These are phyloP conservation scores for Ophiostoma fasciatum DNA, from an alignment of 2,329 filamentous ascomycete genomes.

Conservation along the genomic window DNA sequence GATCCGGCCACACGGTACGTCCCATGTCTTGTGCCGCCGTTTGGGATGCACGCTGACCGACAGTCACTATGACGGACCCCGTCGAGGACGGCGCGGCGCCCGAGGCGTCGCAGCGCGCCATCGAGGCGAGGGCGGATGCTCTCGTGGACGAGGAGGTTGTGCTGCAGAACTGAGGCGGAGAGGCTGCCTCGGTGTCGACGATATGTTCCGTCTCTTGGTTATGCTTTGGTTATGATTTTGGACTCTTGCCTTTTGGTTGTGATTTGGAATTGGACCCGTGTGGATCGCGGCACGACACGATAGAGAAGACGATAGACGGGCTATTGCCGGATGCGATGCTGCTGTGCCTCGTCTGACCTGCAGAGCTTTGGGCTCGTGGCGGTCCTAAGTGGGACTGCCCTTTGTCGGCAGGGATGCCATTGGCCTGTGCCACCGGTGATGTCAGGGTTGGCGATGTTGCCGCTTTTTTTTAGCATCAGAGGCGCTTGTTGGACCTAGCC, in stretches of 20 bases:
- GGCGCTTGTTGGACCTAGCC: background rate
- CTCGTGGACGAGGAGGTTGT: conserved; percentile 14
- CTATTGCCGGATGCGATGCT: background rate
- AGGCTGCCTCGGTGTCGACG: too few species aligned
- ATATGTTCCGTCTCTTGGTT: background rate
- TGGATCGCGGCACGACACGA: too few species aligned
- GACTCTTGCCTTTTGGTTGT: too few species aligned
- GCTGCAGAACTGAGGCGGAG: conserved; percentile 13
- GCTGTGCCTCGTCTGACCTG: too few species aligned
- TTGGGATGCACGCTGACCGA: background rate
- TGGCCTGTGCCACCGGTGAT: too few species aligned
- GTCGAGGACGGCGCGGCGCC: conserved; percentile 1
- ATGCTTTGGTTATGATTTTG: background rate
- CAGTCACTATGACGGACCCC: conserved; percentile 2
- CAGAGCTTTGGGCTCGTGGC: too few species aligned
- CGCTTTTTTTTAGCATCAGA: background rate
- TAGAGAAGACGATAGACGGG: too few species aligned
- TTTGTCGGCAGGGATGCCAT: too few species aligned
- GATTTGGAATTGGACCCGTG: too few species aligned
- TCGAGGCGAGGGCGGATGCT: conserved; percentile 2
- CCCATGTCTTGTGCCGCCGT: background rate
- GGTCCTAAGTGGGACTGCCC: too few species aligned
- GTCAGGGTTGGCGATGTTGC: too few species aligned
- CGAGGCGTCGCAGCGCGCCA: background rate
- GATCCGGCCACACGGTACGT: conserved; percentile 60